These are phyloP conservation scores for Neurospora sp. DNA, from an alignment of 2,329 filamentous ascomycete genomes.

Conservation along the genomic window DNA sequence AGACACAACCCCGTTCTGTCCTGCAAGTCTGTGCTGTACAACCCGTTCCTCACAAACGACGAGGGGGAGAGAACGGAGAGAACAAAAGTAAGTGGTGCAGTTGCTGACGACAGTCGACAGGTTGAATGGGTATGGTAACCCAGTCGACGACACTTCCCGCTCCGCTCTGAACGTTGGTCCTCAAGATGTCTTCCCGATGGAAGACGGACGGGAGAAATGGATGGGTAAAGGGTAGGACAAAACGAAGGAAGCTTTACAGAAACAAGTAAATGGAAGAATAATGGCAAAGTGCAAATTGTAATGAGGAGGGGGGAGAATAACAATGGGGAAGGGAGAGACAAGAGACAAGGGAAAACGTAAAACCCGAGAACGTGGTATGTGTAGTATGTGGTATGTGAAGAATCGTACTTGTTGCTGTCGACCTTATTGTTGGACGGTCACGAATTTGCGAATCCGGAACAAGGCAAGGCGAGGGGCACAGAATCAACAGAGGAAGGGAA, in stretches of 20 bases:
- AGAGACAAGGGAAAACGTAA: background rate
- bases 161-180: background rate
- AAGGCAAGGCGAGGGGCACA: background rate
- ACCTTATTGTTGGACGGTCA: constrained; percentile 1
- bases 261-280: background rate
- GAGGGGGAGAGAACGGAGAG: background rate
- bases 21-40: background rate
- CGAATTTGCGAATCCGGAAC: background rate
- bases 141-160: background rate
- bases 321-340: background rate
- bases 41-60: background rate
- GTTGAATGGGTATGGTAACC: background rate
- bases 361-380: background rate
- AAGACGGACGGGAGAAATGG: background rate
- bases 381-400: constrained; percentile 1
- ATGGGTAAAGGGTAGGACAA: background rate
- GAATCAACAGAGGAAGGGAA: background rate
- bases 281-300: background rate
- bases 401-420: background rate
- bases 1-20: background rate
- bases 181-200: background rate
- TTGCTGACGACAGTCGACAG: background rate
- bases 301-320: background rate
- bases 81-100: background rate
- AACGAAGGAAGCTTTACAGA: background rate